A percentile compares a stretch with the other conserved stretches of the same genome.
These are phyloP conservation scores for Pseudogymnoascus sp. DNA, from an alignment of 2,329 filamentous ascomycete genomes.

Conservation along the genomic window DNA sequence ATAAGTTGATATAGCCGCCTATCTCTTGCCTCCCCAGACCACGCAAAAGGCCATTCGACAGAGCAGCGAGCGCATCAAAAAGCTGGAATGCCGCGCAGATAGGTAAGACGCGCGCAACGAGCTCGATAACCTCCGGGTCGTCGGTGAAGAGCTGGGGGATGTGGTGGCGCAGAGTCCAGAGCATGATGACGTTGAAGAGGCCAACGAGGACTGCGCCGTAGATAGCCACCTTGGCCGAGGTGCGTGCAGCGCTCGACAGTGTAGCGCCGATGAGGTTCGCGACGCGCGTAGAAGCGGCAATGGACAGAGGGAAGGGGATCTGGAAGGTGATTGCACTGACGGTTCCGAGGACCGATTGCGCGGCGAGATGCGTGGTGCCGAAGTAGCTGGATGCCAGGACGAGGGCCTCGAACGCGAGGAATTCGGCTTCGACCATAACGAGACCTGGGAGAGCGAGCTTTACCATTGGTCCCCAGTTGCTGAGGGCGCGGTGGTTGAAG, in stretches of 20 bases:
- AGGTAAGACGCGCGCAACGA: conserved; percentile 64
- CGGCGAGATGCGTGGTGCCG: conserved; percentile 70
- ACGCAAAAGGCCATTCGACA: conserved; percentile 75
- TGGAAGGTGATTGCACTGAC: conserved; percentile 77
- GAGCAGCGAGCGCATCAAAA: conserved; percentile 71
- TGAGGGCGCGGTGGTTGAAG: conserved; percentile 58
- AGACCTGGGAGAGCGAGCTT: conserved; percentile 79
- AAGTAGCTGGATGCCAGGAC: conserved; percentile 77
- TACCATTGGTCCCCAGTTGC: conserved; percentile 79
- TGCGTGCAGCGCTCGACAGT: conserved; percentile 70
- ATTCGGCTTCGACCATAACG: conserved; percentile 91
- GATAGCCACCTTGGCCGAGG: conserved; percentile 69
- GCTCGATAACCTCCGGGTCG: conserved; percentile 57
- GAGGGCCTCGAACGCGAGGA: conserved; percentile 84
- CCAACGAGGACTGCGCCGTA: conserved; percentile 61
- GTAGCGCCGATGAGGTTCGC: conserved; percentile 88
- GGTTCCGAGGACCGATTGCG: conserved; percentile 77
- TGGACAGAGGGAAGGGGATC: conserved; percentile 83
- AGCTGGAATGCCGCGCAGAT: conserved; percentile 83
- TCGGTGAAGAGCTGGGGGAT: conserved; percentile 74
- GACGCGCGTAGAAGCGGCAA: conserved; percentile 79
- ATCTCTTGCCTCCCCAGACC: conserved; percentile 84
- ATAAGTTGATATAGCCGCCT: conserved; percentile 79
- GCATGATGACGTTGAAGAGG: conserved; percentile 64
- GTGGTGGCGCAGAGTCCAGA: conserved; percentile 58